Conservation (phyloP, 257 asterid genomes). For the Solanum habrochaites region DNA sequence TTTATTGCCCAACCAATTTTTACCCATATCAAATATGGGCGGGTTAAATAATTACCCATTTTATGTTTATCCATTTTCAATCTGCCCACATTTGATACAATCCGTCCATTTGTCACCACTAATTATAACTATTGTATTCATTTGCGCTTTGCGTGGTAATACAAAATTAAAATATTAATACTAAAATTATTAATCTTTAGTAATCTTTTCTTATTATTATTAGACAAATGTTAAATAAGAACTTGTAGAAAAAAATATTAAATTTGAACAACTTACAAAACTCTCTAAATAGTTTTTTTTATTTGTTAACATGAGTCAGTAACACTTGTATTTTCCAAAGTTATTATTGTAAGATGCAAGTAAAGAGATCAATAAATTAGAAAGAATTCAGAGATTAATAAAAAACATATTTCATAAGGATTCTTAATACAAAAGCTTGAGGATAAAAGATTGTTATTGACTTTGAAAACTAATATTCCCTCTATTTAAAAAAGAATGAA, state of each 20-base stretch:
- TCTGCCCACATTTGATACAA: no score
- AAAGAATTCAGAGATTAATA: background rate
- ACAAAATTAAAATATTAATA: no score
- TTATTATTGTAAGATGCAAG: background rate
- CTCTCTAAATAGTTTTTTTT: no score
- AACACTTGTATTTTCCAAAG: background rate
- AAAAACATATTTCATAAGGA: background rate
- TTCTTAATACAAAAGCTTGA: background rate
- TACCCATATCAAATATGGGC: no score
- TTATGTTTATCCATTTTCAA: no score
- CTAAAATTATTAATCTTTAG: background rate
- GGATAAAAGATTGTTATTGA: background rate
- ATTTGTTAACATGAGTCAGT: background rate
- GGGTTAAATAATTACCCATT: no score
- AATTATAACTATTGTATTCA: no score
- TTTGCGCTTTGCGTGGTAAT: background rate
- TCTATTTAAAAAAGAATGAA: no score
- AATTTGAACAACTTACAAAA: background rate
- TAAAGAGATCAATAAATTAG: background rate
- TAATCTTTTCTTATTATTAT: background rate
- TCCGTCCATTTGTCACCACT: no score
- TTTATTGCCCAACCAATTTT: no score
- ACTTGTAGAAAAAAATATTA: no score
- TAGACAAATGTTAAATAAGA: background rate
- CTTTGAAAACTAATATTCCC: background rate